phyloP scores from a whole-genome alignment of 73 alveolate genomes.

The Uronychia setigera region DNA sequence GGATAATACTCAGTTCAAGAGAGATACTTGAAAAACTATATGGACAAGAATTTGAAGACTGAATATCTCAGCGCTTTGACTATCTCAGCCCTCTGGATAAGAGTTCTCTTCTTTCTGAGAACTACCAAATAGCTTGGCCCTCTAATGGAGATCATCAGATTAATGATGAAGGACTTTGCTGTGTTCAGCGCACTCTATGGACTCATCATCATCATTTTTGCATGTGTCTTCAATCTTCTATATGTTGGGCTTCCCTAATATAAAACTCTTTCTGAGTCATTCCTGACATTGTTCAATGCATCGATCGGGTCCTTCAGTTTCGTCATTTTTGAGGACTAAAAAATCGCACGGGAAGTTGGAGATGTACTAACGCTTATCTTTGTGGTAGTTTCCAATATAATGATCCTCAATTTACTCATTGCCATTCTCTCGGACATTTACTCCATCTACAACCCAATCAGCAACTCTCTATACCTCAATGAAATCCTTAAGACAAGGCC shows the following conservation, averaged over 20 bases:
- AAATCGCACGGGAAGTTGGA: background rate
- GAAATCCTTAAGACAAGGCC: constrained; percentile 13
- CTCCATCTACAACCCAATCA: background rate
- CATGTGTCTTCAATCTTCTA: background rate
- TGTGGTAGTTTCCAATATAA: background rate
- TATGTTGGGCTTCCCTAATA: background rate
- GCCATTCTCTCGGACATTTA: constrained; percentile 18
- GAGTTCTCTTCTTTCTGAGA: background rate
- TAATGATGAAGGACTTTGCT: background rate
- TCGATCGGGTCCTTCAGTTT: background rate
- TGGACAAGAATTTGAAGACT: background rate
- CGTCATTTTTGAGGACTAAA: background rate
- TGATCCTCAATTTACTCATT: constrained; percentile 14
- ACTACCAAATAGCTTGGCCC: background rate
- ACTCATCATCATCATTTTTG: background rate
- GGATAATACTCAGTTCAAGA: background rate
- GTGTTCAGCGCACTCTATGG: background rate
- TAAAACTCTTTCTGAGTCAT: background rate
- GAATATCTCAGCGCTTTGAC: background rate
- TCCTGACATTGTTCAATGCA: background rate
- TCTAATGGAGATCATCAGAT: background rate
- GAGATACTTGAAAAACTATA: background rate
- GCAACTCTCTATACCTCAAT: background rate
- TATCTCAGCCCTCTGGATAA: background rate
- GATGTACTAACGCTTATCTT: background rate